Conservation (phyloP, 345 rosid genomes). For the Sisymbrium irio region DNA sequence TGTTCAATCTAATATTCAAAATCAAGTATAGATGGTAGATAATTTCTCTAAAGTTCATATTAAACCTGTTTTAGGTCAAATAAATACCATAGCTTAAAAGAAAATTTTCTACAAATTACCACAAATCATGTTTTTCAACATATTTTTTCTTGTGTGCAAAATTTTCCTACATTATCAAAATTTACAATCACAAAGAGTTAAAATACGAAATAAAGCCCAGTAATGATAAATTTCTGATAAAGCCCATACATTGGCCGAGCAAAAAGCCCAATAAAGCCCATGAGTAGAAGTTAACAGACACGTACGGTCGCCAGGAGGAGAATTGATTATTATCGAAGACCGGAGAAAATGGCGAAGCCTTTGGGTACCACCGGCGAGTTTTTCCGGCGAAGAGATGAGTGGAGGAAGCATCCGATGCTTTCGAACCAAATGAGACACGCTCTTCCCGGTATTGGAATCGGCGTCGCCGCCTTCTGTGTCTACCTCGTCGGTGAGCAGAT, state of each 20-base stretch:
- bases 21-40: no score
- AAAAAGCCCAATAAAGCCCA: slow-evolving; percentile 10
- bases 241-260: background rate
- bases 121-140: no score
- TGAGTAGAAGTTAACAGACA: background rate
- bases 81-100: no score
- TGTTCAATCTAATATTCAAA: background rate
- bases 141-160: no score
- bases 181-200: no score
- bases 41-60: no score
- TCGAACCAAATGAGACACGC: slow-evolving; percentile 81
- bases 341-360: slow-evolving; percentile 52
- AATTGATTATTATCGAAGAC: background rate
- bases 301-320: slow-evolving; percentile 3
- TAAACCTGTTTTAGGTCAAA: no score
- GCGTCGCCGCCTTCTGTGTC: slow-evolving; percentile 80
- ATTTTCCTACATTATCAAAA: no score
- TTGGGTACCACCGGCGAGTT: slow-evolving; percentile 86
- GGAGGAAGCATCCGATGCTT: slow-evolving; percentile 95
- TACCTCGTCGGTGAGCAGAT: slow-evolving; percentile 92
- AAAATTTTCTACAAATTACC: no score
- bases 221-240: background rate
- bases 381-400: slow-evolving; percentile 87
- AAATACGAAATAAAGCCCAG: slow-evolving; percentile 3
- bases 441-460: slow-evolving; percentile 85